phyloP scores from a whole-genome alignment of 768 basidiomycete species.

The Crassisporium funariophilum region DNA sequence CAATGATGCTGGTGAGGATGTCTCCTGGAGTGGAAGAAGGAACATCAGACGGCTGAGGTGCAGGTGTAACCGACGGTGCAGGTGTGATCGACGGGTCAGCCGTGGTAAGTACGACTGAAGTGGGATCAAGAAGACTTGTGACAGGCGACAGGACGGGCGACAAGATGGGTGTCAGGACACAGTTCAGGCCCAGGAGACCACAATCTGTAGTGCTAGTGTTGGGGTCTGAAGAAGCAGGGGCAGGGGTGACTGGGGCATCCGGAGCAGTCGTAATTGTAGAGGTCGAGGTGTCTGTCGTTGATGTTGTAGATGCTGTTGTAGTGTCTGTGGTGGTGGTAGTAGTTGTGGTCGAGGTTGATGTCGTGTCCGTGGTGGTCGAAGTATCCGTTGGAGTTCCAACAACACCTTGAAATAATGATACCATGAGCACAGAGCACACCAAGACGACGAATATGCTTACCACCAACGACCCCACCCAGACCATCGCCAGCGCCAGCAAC shows the following conservation, averaged over 20 bases:
- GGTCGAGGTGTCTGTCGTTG: constrained; percentile 1
- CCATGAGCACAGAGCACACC: too few relatives aligned
- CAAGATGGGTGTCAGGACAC: too few relatives aligned
- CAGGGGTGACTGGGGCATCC: neutral
- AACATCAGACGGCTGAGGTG: neutral
- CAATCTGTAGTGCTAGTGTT: too few relatives aligned
- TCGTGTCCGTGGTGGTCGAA: neutral
- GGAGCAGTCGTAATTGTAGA: constrained; percentile 3
- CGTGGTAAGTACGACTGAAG: neutral
- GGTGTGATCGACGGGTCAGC: neutral
- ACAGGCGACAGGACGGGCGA: too few relatives aligned
- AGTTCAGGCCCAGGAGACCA: too few relatives aligned
- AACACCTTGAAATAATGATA: too few relatives aligned
- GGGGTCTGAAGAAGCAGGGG: neutral
- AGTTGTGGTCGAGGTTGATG: constrained; percentile 2
- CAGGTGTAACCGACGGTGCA: neutral
- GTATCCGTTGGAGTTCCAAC: too few relatives aligned
- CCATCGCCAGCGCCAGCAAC: neutral
- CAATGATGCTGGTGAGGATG: neutral
- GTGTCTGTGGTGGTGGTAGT: too few relatives aligned
- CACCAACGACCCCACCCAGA: neutral
- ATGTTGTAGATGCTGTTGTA: neutral
- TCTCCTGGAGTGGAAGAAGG: neutral
- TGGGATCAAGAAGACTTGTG: too few relatives aligned
- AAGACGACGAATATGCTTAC: neutral